Percentiles rank a stretch among this genome's conserved stretches.
These are phyloP conservation scores for Curvularia hawaiiensis DNA, from an alignment of 2,329 filamentous ascomycete species.

Conservation along the genomic window DNA sequence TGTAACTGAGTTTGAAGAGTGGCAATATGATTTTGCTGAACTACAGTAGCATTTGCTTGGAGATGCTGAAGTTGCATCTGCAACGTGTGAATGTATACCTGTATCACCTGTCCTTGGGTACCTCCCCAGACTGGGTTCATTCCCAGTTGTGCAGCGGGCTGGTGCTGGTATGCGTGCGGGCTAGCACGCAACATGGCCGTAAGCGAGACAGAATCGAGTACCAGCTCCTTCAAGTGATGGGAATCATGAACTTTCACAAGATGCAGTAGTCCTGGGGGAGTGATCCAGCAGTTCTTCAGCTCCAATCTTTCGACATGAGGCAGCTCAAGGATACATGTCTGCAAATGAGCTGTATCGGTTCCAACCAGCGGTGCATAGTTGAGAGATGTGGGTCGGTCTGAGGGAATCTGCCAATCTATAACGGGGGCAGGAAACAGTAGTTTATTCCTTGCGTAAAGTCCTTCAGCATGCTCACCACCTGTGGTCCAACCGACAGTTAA, in stretches of 20 bases:
- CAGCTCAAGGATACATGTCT: conserved; percentile 54
- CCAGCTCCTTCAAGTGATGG: conserved; percentile 58
- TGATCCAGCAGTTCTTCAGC: conserved; percentile 72
- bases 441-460: conserved; percentile 65
- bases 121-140: conserved; percentile 11
- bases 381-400: conserved; percentile 8
- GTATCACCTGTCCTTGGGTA: conserved; percentile 21
- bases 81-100: conserved; percentile 25
- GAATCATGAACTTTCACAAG: conserved; percentile 58
- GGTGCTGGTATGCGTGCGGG: conserved; percentile 4
- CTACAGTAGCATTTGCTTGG: conserved; percentile 20
- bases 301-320: conserved; percentile 64
- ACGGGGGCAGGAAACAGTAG: conserved; percentile 68
- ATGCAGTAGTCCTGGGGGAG: conserved; percentile 61
- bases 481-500: conserved; percentile 70
- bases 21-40: conserved; percentile 22
- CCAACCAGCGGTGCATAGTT: conserved; percentile 14
- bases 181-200: conserved; percentile 44
- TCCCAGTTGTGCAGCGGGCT: conserved; percentile 1
- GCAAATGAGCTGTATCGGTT: conserved; percentile 20
- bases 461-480: conserved; percentile 69
- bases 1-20: conserved; percentile 25
- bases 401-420: conserved; percentile 27
- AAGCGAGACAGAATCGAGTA: conserved; percentile 69
- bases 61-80: conserved; percentile 30